phyloP scores from a whole-genome alignment of 768 basidiomycete species.

The Terana coerulea region DNA sequence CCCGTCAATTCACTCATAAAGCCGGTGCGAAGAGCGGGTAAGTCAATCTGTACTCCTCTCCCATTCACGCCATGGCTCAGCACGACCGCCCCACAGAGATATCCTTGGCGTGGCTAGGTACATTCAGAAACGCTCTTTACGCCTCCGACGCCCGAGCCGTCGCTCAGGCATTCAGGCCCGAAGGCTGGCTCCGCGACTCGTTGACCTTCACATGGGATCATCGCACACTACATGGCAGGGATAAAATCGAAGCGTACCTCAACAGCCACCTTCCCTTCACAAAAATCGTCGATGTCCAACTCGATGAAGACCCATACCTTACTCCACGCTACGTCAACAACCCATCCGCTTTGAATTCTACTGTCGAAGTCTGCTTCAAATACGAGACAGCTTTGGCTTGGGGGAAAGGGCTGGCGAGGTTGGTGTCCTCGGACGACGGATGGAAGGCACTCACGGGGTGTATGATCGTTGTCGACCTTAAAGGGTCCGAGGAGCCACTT shows the following conservation, averaged over 20 bases:
- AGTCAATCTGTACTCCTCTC: too few species aligned
- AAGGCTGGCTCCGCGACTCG: constrained; percentile 39
- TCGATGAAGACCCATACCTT: constrained; percentile 24
- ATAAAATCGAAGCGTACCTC: constrained; percentile 30
- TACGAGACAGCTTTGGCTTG: constrained; percentile 31
- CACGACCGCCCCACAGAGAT: too few species aligned
- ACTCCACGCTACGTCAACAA: constrained; percentile 7
- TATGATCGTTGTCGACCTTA: constrained; percentile 31
- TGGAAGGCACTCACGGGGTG: constrained; percentile 37
- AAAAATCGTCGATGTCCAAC: constrained; percentile 16
- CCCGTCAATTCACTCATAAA: too few species aligned
- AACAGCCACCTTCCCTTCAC: constrained; percentile 12
- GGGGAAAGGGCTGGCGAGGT: constrained; percentile 33
- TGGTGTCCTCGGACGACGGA: constrained; percentile 20
- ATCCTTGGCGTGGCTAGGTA: constrained; percentile 28
- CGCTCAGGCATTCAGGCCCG: constrained; percentile 25
- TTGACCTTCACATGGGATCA: constrained; percentile 42
- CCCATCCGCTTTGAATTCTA: constrained; percentile 18
- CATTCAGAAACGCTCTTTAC: constrained; percentile 17
- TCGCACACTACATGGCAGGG: constrained; percentile 33
- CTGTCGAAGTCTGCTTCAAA: constrained; percentile 34
- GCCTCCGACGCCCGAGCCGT: constrained; percentile 22
- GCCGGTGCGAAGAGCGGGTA: too few species aligned
- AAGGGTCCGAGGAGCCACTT: constrained; percentile 31
- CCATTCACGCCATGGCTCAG: too few species aligned